Percentiles rank a stretch among this genome's conserved stretches.
These are phyloP conservation scores for Boletus patriciae DNA, from an alignment of 768 basidiomycete genomes.

Conservation along the genomic window DNA sequence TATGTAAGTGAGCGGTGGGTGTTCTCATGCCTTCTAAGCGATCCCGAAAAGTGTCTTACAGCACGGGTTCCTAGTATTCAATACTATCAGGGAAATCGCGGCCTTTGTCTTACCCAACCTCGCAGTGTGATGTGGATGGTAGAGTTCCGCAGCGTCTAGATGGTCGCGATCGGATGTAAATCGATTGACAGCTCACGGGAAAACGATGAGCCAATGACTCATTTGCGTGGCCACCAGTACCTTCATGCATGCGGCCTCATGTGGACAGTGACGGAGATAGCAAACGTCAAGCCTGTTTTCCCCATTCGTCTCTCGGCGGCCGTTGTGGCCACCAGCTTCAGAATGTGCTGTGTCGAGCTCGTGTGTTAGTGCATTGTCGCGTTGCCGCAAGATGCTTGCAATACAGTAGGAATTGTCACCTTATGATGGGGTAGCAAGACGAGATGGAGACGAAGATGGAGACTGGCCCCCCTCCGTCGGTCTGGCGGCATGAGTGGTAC, in stretches of 20 bases:
- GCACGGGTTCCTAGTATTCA: no score
- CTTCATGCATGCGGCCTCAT: neutral
- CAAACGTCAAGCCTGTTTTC: neutral
- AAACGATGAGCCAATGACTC: neutral
- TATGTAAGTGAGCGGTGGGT: no score
- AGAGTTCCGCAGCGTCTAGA: no score
- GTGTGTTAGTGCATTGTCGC: no score
- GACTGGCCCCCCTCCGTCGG: no score
- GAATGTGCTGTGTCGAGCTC: neutral
- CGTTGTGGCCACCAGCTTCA: neutral
- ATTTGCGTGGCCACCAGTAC: neutral
- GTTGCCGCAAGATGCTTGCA: neutral
- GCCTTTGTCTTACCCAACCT: neutral
- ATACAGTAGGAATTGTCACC: neutral
- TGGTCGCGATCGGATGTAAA: neutral
- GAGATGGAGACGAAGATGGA: no score
- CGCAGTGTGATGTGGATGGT: no score
- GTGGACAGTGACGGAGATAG: neutral
- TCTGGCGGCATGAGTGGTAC: no score
- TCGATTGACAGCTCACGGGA: neutral
- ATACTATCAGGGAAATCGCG: no score
- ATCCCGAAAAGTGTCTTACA: no score
- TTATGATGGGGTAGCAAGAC: no score
- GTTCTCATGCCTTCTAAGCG: no score
- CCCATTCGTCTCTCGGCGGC: neutral